Percentiles rank a stretch among this genome's conserved stretches.
These are phyloP conservation scores for Plasmodium cynomolgi DNA, from an alignment of 169 alveolate genomes.

Conservation along the genomic window DNA sequence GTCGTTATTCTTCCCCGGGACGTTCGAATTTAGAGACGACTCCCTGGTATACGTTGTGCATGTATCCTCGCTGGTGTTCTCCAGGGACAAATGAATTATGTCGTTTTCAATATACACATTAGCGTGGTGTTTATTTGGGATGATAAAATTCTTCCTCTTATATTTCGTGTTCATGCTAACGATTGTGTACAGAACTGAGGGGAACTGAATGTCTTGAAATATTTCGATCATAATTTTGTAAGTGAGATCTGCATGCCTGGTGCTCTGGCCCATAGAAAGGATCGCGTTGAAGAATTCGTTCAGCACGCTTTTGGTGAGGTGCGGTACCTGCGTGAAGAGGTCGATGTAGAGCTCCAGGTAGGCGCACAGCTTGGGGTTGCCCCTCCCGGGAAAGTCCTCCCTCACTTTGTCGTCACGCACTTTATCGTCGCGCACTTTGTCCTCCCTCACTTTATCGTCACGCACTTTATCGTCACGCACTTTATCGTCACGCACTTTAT, in stretches of 20 bases:
- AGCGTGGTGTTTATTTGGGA: conserved; percentile 32
- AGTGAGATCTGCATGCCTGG: conserved; percentile 40
- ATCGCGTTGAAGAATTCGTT: conserved; percentile 35
- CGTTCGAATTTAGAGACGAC: conserved; percentile 57
- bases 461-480: neutral
- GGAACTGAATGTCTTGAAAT: conserved; percentile 43
- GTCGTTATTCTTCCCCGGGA: neutral
- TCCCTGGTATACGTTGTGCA: conserved; percentile 71
- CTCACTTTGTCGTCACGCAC: neutral
- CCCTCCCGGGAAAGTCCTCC: neutral
- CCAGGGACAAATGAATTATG: conserved; percentile 61
- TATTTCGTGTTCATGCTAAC: conserved; percentile 26
- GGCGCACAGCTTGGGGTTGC: conserved; percentile 8
- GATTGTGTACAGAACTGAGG: conserved; percentile 60
- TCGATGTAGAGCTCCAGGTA: conserved; percentile 71
- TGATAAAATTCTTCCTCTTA: conserved; percentile 40
- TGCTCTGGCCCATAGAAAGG: conserved; percentile 7
- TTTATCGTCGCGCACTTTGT: too few relatives aligned
- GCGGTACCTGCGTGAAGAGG: conserved; percentile 59
- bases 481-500: too few relatives aligned
- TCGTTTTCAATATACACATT: conserved; percentile 64
- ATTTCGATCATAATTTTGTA: conserved; percentile 26
- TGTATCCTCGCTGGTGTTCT: conserved; percentile 73
- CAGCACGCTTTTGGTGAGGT: conserved; percentile 44
- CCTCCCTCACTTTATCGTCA: neutral